Conservation (phyloP, 228 moss, liverwort and hornwort species). For the Sphagnum magellanicum region DNA sequence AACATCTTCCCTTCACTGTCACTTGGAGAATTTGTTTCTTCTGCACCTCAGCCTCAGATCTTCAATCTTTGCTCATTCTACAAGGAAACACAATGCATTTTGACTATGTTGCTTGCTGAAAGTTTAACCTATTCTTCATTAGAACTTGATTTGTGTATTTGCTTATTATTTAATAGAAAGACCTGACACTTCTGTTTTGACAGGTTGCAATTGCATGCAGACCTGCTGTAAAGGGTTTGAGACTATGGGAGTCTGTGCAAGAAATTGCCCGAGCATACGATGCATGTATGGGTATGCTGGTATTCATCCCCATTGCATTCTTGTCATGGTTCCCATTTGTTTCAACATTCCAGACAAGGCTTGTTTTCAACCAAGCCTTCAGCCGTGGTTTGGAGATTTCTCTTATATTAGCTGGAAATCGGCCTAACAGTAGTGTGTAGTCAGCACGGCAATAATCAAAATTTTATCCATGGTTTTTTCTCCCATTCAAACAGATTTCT, state of each 20-base stretch:
- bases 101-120: too few species aligned
- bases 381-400: constrained; percentile 97
- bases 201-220: constrained; percentile 37
- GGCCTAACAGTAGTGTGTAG: constrained; percentile 24
- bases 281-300: constrained; percentile 42
- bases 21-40: too few species aligned
- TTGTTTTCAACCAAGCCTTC: constrained; percentile 97
- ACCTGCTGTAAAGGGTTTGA: constrained; percentile 18
- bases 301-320: constrained; percentile 38
- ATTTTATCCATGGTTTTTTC: too few species aligned
- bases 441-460: too few species aligned
- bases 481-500: too few species aligned
- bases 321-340: constrained; percentile 60
- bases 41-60: too few species aligned
- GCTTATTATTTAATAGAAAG: too few species aligned
- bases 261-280: constrained; percentile 33
- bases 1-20: constrained; percentile 7
- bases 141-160: too few species aligned
- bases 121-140: too few species aligned
- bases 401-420: constrained; percentile 68
- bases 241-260: constrained; percentile 25
- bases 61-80: too few species aligned
- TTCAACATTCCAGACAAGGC: constrained; percentile 74
- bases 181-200: background rate
- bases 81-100: too few species aligned